Base-by-base conservation (phyloP, 2,329 filamentous ascomycete genomes). In the Neoarthrinium moseri region DNA sequence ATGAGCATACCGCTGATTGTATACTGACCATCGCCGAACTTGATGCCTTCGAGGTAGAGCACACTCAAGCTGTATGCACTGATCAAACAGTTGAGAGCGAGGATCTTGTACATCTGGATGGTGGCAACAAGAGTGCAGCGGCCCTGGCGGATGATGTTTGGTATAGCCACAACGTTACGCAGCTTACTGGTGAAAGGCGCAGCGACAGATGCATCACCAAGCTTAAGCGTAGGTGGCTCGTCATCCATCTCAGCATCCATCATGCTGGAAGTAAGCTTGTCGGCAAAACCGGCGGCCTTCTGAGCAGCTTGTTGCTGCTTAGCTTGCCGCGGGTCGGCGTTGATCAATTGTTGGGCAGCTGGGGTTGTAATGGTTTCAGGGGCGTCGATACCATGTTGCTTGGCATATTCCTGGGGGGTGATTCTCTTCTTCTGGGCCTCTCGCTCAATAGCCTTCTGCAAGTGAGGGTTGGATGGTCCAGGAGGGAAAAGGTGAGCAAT, bases 61-160 rank as follows among this genome's bases (percentile, higher is more conserved):
- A 99, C 94, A 66, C 89, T 95, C 63, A 99, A 72, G 68, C 90
- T 96, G 81, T 99, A 99, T 29, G 94, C 94, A 57, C 89, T 96
- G 65, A 99, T 99, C 57, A 99, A 77, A 66, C 94, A 99, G 76
- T 99, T 99, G 49, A 99, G 75, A 6, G 94, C 94, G 42, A 99
- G 81, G 59, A 99, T 99, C 80, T 96, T 99, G 83, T 99, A 99
- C 92, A 99, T 99, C 75, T 99, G 94, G 54, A 99, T 97, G 0
- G 94, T 99, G 24, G 94, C 94, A 45, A 99, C 94, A 17, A 99
- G 83, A 6, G 94, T 99, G 74, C 94, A 99, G 51, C 94, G 88
- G 47, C 94, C 94, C 73, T 99, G 94, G 48, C 94, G 89, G 61
- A 99, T 94, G 60, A 99, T 99, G 72, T 99, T 99, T 43, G 94